Evolutionary conservation across 2,329 filamentous ascomycete species (phyloP), one percentile per base, ranked within the genome.

Genomic region (Nothophoma quercina): DNA sequence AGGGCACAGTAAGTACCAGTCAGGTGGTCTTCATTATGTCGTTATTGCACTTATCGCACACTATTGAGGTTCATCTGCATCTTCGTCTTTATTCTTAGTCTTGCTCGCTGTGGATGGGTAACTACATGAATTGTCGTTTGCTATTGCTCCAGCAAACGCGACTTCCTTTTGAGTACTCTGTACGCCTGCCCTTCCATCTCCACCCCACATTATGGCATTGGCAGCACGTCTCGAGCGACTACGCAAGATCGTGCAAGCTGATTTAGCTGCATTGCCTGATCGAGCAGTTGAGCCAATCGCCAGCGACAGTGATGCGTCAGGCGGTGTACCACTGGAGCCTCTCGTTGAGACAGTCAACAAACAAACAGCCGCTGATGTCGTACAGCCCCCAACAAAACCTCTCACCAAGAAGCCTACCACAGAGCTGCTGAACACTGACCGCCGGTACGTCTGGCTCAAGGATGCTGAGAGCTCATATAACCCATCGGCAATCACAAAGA

Each of bases 181-280:
- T n/a, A n/a, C n/a, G n/a, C n/a, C n/a, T n/a, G n/a, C n/a, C n/a
- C n/a, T n/a, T n/a, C 35, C 18, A 22, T 38, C 12, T 15, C 18
- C 32, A 23, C 41, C 7, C 19, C 38, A 19, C 50, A 59, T 19
- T 35, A 71, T 71, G 69, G 45, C 59, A 19, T 49, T 53, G 7
- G 39, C 58, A 7, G 57, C 57, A 10, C 66, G 65, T 18, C 60
- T 73, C 9, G 55, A 63, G 25, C 65, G 63, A 5, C 58, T 73
- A 8, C 50, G 50, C 32, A 54, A 52, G 34, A 52, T 66, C 5
- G 33, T 64, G 0, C 43, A 65, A 22, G 26, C 48, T 21, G 64
- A 73, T 34, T 25, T 73, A 5, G 47, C 64, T 25, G 61, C 63
- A 8, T 48, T 73, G 2, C 70, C 70, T 32, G 59, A 67, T 28